These are phyloP conservation scores for Exserohilum rostratum DNA, from an alignment of 2,329 filamentous ascomycete genomes.

Conservation along the genomic window DNA sequence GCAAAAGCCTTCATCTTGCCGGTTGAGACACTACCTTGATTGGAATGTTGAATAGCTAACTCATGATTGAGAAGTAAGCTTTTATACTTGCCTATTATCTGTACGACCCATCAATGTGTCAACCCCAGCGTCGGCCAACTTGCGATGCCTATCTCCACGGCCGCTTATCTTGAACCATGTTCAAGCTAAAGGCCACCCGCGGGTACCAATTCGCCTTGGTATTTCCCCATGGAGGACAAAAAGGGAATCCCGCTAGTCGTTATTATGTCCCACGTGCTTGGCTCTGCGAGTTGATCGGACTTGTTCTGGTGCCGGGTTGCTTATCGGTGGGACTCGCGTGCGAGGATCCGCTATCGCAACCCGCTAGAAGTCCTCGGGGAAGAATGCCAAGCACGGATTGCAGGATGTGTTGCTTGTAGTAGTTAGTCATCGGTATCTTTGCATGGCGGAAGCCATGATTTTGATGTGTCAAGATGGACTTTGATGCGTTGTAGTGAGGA, in stretches of 20 bases:
- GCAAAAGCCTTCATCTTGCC: slow-evolving; percentile 30
- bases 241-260: slow-evolving; percentile 1
- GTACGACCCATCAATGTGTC: background rate
- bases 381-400: slow-evolving; percentile 5
- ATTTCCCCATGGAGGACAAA: slow-evolving; percentile 4
- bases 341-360: slow-evolving; percentile 8
- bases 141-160: slow-evolving; percentile 10
- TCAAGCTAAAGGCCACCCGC: slow-evolving; percentile 5
- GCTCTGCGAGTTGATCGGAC: slow-evolving; percentile 1
- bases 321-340: slow-evolving; percentile 19
- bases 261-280: slow-evolving; percentile 1
- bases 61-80: background rate
- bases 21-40: background rate
- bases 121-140: slow-evolving; percentile 5
- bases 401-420: background rate
- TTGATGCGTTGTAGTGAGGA: background rate
- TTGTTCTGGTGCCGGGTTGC: background rate
- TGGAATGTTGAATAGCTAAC: background rate
- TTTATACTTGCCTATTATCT: slow-evolving; percentile 5
- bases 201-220: slow-evolving; percentile 10
- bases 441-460: background rate
- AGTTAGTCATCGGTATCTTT: background rate
- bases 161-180: slow-evolving; percentile 11
- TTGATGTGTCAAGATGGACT: background rate
- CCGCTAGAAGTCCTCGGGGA: slow-evolving; percentile 11